phyloP scores from a whole-genome alignment of 2,329 filamentous ascomycete genomes.

The Zasmidium cellare region DNA sequence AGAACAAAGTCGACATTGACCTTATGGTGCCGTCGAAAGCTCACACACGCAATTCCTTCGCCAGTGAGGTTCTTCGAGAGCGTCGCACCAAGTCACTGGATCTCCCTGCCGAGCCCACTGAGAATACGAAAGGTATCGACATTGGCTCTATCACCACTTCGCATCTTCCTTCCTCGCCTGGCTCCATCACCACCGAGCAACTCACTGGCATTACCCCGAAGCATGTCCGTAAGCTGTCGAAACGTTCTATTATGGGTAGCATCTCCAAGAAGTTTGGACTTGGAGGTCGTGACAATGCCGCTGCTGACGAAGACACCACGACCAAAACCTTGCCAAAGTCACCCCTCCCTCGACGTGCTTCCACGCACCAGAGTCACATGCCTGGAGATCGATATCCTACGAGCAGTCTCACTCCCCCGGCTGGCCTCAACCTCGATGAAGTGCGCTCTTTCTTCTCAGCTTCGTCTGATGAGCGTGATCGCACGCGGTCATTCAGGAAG shows the following conservation, averaged over 20 bases:
- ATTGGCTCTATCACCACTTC: slow-evolving; percentile 32
- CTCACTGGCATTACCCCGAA: slow-evolving; percentile 30
- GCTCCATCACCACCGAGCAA: slow-evolving; percentile 33
- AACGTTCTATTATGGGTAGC: slow-evolving; percentile 38
- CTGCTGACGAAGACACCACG: slow-evolving; percentile 15
- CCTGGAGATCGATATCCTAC: slow-evolving; percentile 53
- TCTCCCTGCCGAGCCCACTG: slow-evolving; percentile 20
- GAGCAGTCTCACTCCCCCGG: slow-evolving; percentile 46
- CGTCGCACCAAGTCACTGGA: slow-evolving; percentile 31
- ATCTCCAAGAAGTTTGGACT: slow-evolving; percentile 36
- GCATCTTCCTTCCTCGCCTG: slow-evolving; percentile 23
- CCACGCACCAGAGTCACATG: slow-evolving; percentile 29
- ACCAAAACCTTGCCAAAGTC: slow-evolving; percentile 18
- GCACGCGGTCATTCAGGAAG: slow-evolving; percentile 36
- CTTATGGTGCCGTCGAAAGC: slow-evolving; percentile 38
- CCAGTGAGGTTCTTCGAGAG: slow-evolving; percentile 28
- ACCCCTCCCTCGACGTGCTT: slow-evolving; percentile 17
- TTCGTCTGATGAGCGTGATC: slow-evolving; percentile 36
- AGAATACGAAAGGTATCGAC: slow-evolving; percentile 31
- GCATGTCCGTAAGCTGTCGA: slow-evolving; percentile 34
- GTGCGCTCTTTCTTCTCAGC: slow-evolving; percentile 46
- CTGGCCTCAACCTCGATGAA: slow-evolving; percentile 41
- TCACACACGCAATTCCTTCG: slow-evolving; percentile 31
- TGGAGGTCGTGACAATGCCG: slow-evolving; percentile 13
- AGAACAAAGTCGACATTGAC: slow-evolving; percentile 40